Percentiles rank a stretch among this genome's conserved stretches.
phyloP scores from a whole-genome alignment of 192 early-diverging fungal species.

The Chytriomyces sp. region DNA sequence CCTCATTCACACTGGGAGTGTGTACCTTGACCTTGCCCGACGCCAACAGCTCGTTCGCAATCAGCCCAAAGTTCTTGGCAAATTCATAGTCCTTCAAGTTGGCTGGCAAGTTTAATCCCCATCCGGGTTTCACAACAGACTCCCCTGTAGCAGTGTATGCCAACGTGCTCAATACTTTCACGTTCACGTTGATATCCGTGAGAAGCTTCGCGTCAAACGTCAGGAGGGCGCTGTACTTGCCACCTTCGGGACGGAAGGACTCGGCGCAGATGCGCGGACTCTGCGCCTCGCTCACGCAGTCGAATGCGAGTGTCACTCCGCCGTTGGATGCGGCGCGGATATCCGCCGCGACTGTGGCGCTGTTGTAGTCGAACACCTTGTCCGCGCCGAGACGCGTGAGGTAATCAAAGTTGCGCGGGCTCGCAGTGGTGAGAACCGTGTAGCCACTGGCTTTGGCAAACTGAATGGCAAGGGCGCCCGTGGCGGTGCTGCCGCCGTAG shows the following conservation, averaged over 20 bases:
- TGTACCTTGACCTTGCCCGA: slow-evolving; percentile 34
- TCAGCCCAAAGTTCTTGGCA: slow-evolving; percentile 23
- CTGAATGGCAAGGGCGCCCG: slow-evolving; percentile 44
- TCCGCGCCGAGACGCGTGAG: slow-evolving; percentile 29
- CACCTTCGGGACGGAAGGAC: neutral
- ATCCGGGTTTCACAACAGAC: slow-evolving; percentile 13
- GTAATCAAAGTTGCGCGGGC: slow-evolving; percentile 21
- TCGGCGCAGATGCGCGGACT: slow-evolving; percentile 16
- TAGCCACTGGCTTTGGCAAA: slow-evolving; percentile 23
- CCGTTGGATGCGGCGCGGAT: slow-evolving; percentile 18
- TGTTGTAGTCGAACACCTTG: slow-evolving; percentile 35
- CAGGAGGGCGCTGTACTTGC: neutral
- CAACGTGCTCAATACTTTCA: slow-evolving; percentile 17
- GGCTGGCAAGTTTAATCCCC: neutral
- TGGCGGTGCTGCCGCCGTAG: slow-evolving; percentile 33
- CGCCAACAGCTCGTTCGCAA: slow-evolving; percentile 24
- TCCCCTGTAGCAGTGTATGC: slow-evolving; percentile 36
- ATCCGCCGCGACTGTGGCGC: slow-evolving; percentile 17
- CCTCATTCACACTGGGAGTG: neutral
- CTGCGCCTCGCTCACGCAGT: slow-evolving; percentile 20
- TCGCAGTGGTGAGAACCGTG: slow-evolving; percentile 30
- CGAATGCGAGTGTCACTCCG: slow-evolving; percentile 20
- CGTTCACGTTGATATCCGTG: neutral
- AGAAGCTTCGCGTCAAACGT: neutral
- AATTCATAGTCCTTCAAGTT: slow-evolving; percentile 23